Conservation (phyloP, 2,329 filamentous ascomycete genomes). For the Hypoxylon sp. region DNA sequence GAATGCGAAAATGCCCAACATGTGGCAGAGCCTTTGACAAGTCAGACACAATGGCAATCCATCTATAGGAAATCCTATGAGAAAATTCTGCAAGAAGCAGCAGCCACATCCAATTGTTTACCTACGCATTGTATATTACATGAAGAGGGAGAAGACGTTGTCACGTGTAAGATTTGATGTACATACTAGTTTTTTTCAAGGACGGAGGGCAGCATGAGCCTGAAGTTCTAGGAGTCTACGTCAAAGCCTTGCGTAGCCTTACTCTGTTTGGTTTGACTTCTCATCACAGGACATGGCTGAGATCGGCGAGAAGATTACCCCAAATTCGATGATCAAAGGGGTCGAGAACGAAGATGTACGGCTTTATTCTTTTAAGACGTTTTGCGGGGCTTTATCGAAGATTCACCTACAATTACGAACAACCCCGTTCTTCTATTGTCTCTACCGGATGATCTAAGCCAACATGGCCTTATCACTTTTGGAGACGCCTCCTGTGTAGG, state of each 20-base stretch:
- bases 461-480: neutral
- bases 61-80: conserved; percentile 58
- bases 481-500: neutral
- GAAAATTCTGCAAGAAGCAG: neutral
- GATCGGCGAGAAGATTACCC: neutral
- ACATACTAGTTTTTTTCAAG: conserved; percentile 42
- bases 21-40: conserved; percentile 94
- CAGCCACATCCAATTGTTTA: conserved; percentile 1
- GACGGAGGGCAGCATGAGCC: conserved; percentile 14
- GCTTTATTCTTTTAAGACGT: conserved; percentile 6
- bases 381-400: conserved; percentile 5
- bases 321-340: neutral
- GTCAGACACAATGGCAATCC: conserved; percentile 86
- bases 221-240: neutral
- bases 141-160: conserved; percentile 21
- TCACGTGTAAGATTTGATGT: conserved; percentile 47
- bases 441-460: neutral
- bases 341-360: neutral
- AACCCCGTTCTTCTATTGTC: neutral
- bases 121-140: conserved; percentile 42
- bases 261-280: neutral
- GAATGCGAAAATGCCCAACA: conserved; percentile 94
- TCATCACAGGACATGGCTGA: conserved; percentile 1
- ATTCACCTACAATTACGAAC: neutral
- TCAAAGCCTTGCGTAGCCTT: conserved; percentile 1